Evolutionary conservation across 2,329 filamentous ascomycete species (phyloP).

Genomic region (Blastomyces emzantsi): DNA sequence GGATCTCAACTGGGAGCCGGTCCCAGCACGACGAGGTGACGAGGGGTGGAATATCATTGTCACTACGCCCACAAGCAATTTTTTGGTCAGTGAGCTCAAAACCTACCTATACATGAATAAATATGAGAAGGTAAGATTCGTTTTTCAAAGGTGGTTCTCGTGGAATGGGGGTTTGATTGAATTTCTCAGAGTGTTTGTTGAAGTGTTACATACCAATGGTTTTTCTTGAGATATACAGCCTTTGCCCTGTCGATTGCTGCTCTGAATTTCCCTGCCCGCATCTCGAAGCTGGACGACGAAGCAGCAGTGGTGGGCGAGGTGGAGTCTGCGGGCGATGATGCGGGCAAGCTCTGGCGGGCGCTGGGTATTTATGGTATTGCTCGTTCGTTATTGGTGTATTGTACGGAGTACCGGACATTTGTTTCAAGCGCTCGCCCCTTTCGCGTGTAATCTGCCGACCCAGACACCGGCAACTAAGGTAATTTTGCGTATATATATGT

Average conservation of each 20-base stretch:
- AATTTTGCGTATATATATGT: neutral
- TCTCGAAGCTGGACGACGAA: conserved; percentile 14
- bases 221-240: conserved; percentile 11
- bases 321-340: neutral
- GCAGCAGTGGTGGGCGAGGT: neutral
- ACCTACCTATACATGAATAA: neutral
- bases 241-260: conserved; percentile 16
- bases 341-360: neutral
- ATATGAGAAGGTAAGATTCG: neutral
- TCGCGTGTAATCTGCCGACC: neutral
- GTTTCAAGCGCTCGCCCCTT: neutral
- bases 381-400: neutral
- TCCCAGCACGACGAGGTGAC: conserved; percentile 30
- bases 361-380: neutral
- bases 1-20: conserved; percentile 33
- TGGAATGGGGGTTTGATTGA: neutral
- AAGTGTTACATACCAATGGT: conserved; percentile 7
- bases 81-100: conserved; percentile 4
- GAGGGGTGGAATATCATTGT: neutral
- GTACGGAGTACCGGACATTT: neutral
- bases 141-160: neutral
- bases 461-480: neutral
- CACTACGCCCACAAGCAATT: neutral
- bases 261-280: conserved; percentile 13
- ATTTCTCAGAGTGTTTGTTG: neutral